A percentile compares a stretch with the other conserved stretches of the same genome.
Conservation (phyloP, 352 stramenopile species). For the Globisporangium emineosum region DNA sequence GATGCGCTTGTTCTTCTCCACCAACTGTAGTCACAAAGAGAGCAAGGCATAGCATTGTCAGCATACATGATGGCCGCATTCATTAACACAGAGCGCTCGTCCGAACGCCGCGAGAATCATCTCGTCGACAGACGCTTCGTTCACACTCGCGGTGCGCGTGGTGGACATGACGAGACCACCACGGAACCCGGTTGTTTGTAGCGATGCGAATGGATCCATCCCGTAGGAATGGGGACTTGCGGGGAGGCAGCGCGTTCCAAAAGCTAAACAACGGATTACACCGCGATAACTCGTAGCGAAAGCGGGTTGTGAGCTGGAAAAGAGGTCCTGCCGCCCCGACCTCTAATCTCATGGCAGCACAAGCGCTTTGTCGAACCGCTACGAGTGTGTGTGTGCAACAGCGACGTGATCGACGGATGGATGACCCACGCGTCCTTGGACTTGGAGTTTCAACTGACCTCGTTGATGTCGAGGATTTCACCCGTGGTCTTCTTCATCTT, state of each 20-base stretch:
- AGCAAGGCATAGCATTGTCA: not conserved
- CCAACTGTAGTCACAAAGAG: slow-evolving; percentile 60
- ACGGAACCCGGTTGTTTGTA: not conserved
- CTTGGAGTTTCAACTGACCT: slow-evolving; percentile 73
- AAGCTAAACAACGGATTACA: slow-evolving; percentile 76
- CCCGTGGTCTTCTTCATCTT: slow-evolving; percentile 99
- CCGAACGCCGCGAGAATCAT: not conserved
- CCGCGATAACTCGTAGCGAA: slow-evolving; percentile 52
- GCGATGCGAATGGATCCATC: not conserved
- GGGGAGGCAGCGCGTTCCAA: slow-evolving; percentile 21
- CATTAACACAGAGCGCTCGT: not conserved
- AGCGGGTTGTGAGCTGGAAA: slow-evolving; percentile 88
- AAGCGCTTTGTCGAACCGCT: slow-evolving; percentile 68
- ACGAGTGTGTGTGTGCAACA: slow-evolving; percentile 27
- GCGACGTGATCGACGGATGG: not conserved
- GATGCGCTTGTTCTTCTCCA: slow-evolving; percentile 97
- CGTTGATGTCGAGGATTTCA: slow-evolving; percentile 99
- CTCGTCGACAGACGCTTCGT: not conserved
- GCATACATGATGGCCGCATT: no score
- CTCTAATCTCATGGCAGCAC: slow-evolving; percentile 81
- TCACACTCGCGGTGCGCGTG: slow-evolving; percentile 1
- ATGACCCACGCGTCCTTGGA: not conserved
- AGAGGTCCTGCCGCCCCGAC: slow-evolving; percentile 16
- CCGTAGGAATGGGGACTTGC: not conserved
- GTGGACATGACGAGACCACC: not conserved